Evolutionary conservation across 78 protist genomes (phyloP), one percentile per base, ranked within the genome.

Genomic region (Dictyostelium firmibasis): DNA sequence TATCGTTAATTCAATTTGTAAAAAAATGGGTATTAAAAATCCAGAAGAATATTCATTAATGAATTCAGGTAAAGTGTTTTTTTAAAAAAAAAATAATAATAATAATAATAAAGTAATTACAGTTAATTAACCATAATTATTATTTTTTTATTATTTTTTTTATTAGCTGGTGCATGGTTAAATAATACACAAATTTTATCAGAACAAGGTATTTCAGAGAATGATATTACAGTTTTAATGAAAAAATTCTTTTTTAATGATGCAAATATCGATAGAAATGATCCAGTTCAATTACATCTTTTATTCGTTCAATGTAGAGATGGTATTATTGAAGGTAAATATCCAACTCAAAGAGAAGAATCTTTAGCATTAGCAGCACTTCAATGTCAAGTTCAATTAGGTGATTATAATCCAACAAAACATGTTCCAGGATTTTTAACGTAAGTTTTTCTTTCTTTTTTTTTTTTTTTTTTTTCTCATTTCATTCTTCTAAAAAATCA

Each of bases 181-280:
- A 79, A 95, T 33, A 93, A 38, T 78, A 96, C 83, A 53, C 81
- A 85, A 75, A 84, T 96, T 18, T 94, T 98, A 10, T 83, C 92
- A 1, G 99, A 97, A 74, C 99, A 98, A 86, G 97, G 96, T 33
- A 83, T 97, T 20, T 47, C 35, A 11, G 97, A 91, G 33, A 70
- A 43, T 38, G 87, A 91, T 10, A 74, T 92, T 4, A 38, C 97
- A n/a, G 27, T 94, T 6, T 60, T 98, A n/a, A 95, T 96, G 47
- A 97, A 98, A 62, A 95, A 95, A 81, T 98, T 96, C 81, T 97
- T 96, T 91, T 97, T 84, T 75, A 91, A 95, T 25, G 99, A 98
- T 86, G 97, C 95, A 29, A 95, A 97, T 43, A 85, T 98, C 44
- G 97, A 97, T 60, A 83, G 92, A 35, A 91, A 86, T 67, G 97